Base-by-base conservation (phyloP, 2,329 filamentous ascomycete genomes). In the Colletotrichum simmondsii region DNA sequence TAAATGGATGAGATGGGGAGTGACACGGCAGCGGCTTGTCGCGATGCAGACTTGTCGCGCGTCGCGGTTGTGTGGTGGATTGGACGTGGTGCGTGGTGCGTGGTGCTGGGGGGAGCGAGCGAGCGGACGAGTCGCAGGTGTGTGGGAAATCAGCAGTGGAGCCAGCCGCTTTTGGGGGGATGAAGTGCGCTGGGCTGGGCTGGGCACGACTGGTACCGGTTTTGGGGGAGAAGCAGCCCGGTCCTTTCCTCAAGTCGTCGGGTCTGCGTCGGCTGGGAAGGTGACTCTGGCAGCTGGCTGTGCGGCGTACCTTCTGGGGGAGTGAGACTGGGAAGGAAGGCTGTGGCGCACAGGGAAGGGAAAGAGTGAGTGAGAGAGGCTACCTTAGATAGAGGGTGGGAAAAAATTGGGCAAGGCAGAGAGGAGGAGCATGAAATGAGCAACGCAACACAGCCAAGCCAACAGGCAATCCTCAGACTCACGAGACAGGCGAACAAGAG, bases 1-100 rank as follows among this genome's bases (percentile, higher is more conserved):
- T 19, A 42, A 32, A 59, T 56, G 16, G 57, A 32, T 49, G 68
- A 58, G 62, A 63, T 63, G 68, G 59, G 37, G 79, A 87, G 85
- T 85, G 80, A 83, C 84, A 87, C 84, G 85, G 84, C 81, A 80
- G 71, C 37, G 56, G 66, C 52, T 57, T 72, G 62, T 72, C 68
- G 68, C 68, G 71, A 73, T 72, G 71, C 68, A 66, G 68, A 68
- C 62, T 71, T 56, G 59, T 71, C 67, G 68, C 68, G 71, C 68
- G 71, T 73, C 71, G 78, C 79, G 78, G 78, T 70, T 53, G 63
- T 64, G 52, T 49, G 60, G 81, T 83, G 82, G 42, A 49, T 22
- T 49, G 42, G 80, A 82, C 53, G 57, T 68, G 71, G 54, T 71
- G 62, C 35, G 53, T 67, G 63, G 84, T 85, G 30, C 49, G 30